Evolutionary conservation across 2,329 filamentous ascomycete genomes (phyloP).

Genomic region (Chaetomium olivaceum): DNA sequence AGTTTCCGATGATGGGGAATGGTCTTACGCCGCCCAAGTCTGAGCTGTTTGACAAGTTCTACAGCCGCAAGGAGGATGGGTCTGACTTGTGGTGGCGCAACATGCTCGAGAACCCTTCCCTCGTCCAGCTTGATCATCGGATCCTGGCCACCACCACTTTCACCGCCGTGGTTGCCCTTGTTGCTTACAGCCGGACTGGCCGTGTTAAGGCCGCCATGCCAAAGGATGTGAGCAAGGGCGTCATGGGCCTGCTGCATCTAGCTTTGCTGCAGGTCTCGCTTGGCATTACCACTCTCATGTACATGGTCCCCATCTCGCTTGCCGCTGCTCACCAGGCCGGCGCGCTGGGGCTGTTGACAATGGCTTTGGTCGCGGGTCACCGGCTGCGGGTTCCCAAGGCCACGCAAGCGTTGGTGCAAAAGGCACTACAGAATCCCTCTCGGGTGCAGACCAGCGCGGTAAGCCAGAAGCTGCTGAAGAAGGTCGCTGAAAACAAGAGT

Average conservation of each 20-base stretch:
- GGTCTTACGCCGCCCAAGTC: slow-evolving; percentile 77
- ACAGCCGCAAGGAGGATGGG: slow-evolving; percentile 74
- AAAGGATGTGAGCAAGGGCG: slow-evolving; percentile 63
- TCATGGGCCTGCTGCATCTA: slow-evolving; percentile 79
- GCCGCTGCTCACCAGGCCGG: slow-evolving; percentile 94
- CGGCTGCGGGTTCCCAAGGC: slow-evolving; percentile 72
- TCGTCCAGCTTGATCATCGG: slow-evolving; percentile 94
- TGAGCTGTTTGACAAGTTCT: slow-evolving; percentile 84
- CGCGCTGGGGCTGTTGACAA: slow-evolving; percentile 79
- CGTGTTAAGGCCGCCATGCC: slow-evolving; percentile 61
- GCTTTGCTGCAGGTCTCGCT: slow-evolving; percentile 79
- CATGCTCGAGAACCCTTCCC: slow-evolving; percentile 92
- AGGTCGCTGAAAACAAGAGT: slow-evolving; percentile 12
- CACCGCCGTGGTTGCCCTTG: slow-evolving; percentile 74
- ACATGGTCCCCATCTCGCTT: slow-evolving; percentile 85
- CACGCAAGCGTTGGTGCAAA: slow-evolving; percentile 61
- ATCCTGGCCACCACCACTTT: slow-evolving; percentile 90
- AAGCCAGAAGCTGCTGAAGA: slow-evolving; percentile 23
- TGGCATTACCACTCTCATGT: slow-evolving; percentile 88
- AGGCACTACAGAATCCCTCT: slow-evolving; percentile 40
- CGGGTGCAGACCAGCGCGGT: slow-evolving; percentile 8
- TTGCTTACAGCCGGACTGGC: slow-evolving; percentile 73
- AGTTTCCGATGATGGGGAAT: slow-evolving; percentile 93
- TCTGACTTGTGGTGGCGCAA: slow-evolving; percentile 96
- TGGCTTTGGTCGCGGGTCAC: slow-evolving; percentile 76